Conservation (phyloP, 345 rosid species). For the Excoecaria agallocha region DNA sequence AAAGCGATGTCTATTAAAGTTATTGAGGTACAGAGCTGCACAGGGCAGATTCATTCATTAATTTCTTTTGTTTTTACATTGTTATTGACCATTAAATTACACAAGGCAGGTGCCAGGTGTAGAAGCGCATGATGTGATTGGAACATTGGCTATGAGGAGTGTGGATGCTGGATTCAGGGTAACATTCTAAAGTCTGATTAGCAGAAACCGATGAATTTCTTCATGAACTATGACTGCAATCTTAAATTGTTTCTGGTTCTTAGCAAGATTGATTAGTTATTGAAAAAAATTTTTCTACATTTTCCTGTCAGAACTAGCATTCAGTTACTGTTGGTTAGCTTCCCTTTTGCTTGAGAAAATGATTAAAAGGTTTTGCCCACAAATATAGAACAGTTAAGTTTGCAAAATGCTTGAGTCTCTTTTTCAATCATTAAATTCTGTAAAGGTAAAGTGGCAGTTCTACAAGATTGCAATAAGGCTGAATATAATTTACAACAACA, state of each 20-base stretch:
- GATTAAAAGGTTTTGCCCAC: background rate
- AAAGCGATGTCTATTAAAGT: conserved; percentile 92
- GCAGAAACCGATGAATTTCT: conserved; percentile 1
- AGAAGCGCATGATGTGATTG: conserved; percentile 98
- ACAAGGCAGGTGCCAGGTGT: conserved; percentile 85
- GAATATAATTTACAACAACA: background rate
- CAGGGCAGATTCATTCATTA: conserved; percentile 1
- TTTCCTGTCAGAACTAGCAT: background rate
- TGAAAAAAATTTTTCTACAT: background rate
- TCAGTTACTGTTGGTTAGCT: conserved; percentile 6
- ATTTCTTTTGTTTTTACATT: conserved; percentile 16
- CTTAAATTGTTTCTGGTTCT: background rate
- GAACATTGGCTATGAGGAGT: conserved; percentile 85
- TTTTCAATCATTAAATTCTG: background rate
- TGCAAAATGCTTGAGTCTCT: background rate
- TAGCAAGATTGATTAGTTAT: background rate
- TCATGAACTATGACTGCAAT: background rate
- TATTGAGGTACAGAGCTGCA: conserved; percentile 68
- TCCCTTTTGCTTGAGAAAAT: background rate
- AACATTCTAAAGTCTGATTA: conserved; percentile 14
- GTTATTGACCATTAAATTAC: conserved; percentile 29
- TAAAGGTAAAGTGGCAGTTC: background rate
- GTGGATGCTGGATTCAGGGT: conserved; percentile 81
- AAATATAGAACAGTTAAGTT: background rate
- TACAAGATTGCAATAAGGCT: background rate